Base-by-base conservation (phyloP, 345 rosid species). In the Populus tremula region DNA sequence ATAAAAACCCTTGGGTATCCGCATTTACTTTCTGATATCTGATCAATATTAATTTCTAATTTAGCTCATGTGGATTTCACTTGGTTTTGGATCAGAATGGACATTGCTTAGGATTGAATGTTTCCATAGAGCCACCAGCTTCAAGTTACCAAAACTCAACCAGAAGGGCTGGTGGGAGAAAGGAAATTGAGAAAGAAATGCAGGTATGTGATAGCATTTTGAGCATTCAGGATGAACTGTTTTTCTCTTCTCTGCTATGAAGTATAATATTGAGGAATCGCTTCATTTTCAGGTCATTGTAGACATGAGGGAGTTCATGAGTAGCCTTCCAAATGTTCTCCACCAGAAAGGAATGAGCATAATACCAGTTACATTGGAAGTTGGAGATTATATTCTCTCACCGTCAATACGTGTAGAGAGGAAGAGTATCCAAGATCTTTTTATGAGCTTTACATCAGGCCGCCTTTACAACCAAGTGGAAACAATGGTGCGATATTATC, bases 231-330 rank as follows among this genome's bases (percentile, higher is more conserved):
- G 69, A 75, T 45, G 35, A 62, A 77, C 69, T 70, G 56, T 79
- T 38, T 74, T 56, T 50, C n/a, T 67, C 20, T 35, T 27, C 25
- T 65, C 71, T 45, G 54, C 13, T 5, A n/a, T n/a, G 72, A 47
- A 39, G 5, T 47, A 41, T 49, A 33, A 76, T 47, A 72, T 67
- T 62, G 8, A 25, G 6, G 21, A 77, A 25, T 25, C 70, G 47
- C 74, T 31, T 3, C 27, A 59, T 78, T 25, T 78, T 63, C 88
- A 95, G 99, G 90, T 93, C 79, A 89, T 93, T 82, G 99, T 96
- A 82, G 99, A 93, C 80, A 91, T 93, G 97, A 93, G 99, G 81
- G 99, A 96, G 89, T 96, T 96, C 83, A 96, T 96, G 99, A 96
- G 99, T 86, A 96, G 98, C 86, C 91, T 96, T 68, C 99, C 99